phyloP scores from a whole-genome alignment of 257 asterid species.

The Coffea eugenioides region DNA sequence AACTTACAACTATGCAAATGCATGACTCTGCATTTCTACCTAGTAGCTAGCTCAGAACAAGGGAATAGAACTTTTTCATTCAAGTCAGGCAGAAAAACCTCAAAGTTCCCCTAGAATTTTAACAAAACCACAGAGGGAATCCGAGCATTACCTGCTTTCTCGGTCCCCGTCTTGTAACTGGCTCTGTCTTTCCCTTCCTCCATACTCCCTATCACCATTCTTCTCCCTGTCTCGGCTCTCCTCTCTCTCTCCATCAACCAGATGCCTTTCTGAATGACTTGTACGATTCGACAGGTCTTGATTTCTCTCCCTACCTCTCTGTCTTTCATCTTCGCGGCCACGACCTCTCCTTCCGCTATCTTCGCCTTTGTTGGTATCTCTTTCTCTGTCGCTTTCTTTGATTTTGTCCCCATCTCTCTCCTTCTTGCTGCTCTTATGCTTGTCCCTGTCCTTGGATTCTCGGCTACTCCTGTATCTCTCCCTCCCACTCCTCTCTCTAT shows the following conservation, averaged over 20 bases:
- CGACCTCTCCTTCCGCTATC: constrained; percentile 44
- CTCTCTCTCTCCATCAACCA: constrained; percentile 38
- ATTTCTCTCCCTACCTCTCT: constrained; percentile 40
- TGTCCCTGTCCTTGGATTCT: constrained; percentile 22
- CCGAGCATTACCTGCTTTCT: constrained; percentile 49
- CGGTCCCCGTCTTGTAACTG: constrained; percentile 37
- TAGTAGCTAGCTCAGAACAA: neutral
- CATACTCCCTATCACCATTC: constrained; percentile 34
- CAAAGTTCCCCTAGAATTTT: neutral
- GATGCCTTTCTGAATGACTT: constrained; percentile 37
- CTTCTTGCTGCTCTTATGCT: constrained; percentile 28
- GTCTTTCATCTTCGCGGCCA: constrained; percentile 32
- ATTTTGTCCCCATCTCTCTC: constrained; percentile 30
- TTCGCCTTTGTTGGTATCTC: constrained; percentile 29
- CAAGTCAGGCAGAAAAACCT: neutral
- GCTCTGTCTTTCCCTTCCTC: constrained; percentile 38
- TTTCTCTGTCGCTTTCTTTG: constrained; percentile 28
- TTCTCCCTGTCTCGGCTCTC: constrained; percentile 30
- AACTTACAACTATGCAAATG: neutral
- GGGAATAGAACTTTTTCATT: no score
- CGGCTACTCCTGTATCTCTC: constrained; percentile 10
- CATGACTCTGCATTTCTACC: neutral
- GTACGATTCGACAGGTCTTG: constrained; percentile 40
- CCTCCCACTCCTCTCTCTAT: constrained; percentile 25
- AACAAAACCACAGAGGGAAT: neutral